phyloP scores from a whole-genome alignment of 2,329 filamentous ascomycete genomes.

The Monosporascus sp. region DNA sequence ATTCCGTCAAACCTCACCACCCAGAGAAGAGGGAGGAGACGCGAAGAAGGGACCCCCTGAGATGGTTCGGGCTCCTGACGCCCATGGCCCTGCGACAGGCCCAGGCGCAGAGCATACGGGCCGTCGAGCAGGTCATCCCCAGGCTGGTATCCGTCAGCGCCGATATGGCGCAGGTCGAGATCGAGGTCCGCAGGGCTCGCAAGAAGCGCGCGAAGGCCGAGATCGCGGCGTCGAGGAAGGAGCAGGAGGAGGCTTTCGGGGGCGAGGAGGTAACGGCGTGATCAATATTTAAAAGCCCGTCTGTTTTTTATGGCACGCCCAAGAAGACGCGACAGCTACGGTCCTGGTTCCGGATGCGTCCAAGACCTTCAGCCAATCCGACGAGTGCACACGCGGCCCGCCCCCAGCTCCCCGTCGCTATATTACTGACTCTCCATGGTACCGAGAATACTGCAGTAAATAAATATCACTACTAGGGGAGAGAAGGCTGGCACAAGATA shows the following conservation, averaged over 20 bases:
- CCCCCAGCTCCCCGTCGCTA: too few species aligned
- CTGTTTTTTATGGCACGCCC: not conserved
- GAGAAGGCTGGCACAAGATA: too few species aligned
- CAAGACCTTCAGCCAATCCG: too few species aligned
- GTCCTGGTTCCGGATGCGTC: too few species aligned
- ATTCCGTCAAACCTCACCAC: not conserved
- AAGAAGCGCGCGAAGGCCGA: slow-evolving; percentile 49
- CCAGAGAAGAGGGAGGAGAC: not conserved
- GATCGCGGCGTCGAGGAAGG: slow-evolving; percentile 27
- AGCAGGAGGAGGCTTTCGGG: slow-evolving; percentile 6
- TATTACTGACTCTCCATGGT: too few species aligned
- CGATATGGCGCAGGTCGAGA: slow-evolving; percentile 61
- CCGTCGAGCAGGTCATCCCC: slow-evolving; percentile 54
- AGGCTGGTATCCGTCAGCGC: slow-evolving; percentile 51
- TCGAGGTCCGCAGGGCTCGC: slow-evolving; percentile 58
- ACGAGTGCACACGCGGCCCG: too few species aligned
- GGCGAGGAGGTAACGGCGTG: not conserved
- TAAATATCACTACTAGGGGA: too few species aligned
- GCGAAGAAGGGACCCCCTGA: slow-evolving; percentile 46
- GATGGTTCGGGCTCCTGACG: slow-evolving; percentile 52
- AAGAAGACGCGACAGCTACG: too few species aligned
- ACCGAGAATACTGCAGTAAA: too few species aligned
- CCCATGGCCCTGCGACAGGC: slow-evolving; percentile 50
- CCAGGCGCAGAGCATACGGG: slow-evolving; percentile 52
- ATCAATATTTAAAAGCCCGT: not conserved